A percentile compares a stretch with the other conserved stretches of the same genome.
Evolutionary conservation across 768 basidiomycete genomes (phyloP).

Genomic region (Boletus patriciae): DNA sequence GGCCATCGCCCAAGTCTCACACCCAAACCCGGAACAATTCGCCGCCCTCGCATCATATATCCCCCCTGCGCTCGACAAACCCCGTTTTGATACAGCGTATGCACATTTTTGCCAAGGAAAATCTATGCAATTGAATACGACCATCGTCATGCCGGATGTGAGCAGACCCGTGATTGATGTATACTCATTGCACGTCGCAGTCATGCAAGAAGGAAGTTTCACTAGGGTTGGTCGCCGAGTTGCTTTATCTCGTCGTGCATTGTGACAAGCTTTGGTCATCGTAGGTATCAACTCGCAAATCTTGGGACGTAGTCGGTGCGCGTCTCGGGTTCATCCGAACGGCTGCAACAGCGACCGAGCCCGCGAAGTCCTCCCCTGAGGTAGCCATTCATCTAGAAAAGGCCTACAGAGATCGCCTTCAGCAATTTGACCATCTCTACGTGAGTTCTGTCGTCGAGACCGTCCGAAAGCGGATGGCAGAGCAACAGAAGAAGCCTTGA

Average conservation of each 20-base stretch:
- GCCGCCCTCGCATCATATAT: conserved; percentile 28
- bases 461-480: conserved; percentile 33
- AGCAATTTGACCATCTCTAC: conserved; percentile 36
- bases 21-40: conserved; percentile 25
- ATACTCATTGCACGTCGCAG: conserved; percentile 30
- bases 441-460: conserved; percentile 34
- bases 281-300: conserved; percentile 26
- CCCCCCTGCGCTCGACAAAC: conserved; percentile 30
- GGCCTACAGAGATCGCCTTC: conserved; percentile 29
- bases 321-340: conserved; percentile 29
- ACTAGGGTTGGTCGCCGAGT: conserved; percentile 23
- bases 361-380: conserved; percentile 26
- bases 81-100: conserved; percentile 31
- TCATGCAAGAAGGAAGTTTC: conserved; percentile 35
- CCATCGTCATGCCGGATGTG: conserved; percentile 32
- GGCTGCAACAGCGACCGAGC: conserved; percentile 19
- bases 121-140: conserved; percentile 25
- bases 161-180: conserved; percentile 28
- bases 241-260: not conserved
- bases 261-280: conserved; percentile 4
- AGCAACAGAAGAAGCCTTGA: conserved; percentile 32
- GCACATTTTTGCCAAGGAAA: conserved; percentile 30
- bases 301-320: conserved; percentile 28
- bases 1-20: conserved; percentile 25
- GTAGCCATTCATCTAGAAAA: conserved; percentile 30